These are phyloP conservation scores for Colletotrichum filicis DNA, from an alignment of 2,329 filamentous ascomycete species.

Conservation along the genomic window DNA sequence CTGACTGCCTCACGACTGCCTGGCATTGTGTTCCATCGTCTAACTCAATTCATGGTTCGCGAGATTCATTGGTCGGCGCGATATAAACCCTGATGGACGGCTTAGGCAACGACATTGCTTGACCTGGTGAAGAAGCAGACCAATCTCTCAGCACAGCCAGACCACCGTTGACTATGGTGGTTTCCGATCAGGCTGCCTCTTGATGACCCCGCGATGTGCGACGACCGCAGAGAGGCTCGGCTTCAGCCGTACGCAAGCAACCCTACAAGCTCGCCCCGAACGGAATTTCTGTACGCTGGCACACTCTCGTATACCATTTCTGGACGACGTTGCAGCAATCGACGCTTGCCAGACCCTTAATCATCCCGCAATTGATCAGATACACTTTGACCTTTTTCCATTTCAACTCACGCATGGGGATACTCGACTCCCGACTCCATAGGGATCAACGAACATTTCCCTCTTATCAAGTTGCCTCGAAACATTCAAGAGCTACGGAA, in stretches of 20 bases:
- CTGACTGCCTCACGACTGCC: neutral
- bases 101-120: constrained; percentile 15
- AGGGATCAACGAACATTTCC: neutral
- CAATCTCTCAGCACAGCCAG: constrained; percentile 6
- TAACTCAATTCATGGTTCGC: too few relatives aligned
- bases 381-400: neutral
- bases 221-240: constrained; percentile 3
- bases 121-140: neutral
- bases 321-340: neutral
- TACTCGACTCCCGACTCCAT: too few relatives aligned
- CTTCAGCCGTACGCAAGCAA: neutral
- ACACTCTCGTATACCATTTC: neutral
- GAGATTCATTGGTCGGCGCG: neutral
- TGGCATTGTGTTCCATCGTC: neutral
- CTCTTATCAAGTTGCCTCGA: neutral
- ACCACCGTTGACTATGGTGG: neutral
- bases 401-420: neutral
- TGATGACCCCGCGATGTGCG: constrained; percentile 1
- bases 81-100: neutral
- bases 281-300: neutral
- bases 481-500: neutral
- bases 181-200: constrained; percentile 3
- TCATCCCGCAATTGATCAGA: neutral
- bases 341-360: neutral
- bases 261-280: neutral